These are phyloP conservation scores for Cladosporium austrohemisphaericum DNA, from an alignment of 2,329 filamentous ascomycete genomes.

Conservation along the genomic window DNA sequence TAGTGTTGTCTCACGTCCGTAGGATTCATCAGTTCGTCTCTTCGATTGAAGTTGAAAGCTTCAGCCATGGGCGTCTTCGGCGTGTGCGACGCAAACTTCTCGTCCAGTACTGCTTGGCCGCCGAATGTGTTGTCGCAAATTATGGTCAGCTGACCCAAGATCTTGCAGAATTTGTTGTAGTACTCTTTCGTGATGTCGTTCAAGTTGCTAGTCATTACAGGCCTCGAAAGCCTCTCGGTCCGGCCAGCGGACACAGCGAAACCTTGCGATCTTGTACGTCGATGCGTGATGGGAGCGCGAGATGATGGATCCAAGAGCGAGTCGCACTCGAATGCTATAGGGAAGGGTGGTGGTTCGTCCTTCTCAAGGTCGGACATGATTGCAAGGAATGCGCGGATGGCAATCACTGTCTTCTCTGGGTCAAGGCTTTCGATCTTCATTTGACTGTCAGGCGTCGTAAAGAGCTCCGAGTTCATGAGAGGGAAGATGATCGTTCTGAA, in stretches of 20 bases:
- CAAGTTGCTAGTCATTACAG: slow-evolving; percentile 59
- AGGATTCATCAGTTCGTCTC: slow-evolving; percentile 70
- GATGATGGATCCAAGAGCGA: slow-evolving; percentile 39
- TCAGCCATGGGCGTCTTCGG: slow-evolving; percentile 95
- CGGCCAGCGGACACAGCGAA: slow-evolving; percentile 40
- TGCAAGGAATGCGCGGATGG: slow-evolving; percentile 86
- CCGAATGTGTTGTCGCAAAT: slow-evolving; percentile 97
- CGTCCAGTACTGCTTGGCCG: slow-evolving; percentile 88
- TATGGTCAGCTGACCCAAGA: slow-evolving; percentile 91
- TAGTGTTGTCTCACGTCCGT: slow-evolving; percentile 88
- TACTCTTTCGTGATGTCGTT: slow-evolving; percentile 77
- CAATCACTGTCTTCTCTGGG: slow-evolving; percentile 95
- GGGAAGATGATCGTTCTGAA: slow-evolving; percentile 93
- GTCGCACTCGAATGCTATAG: slow-evolving; percentile 57
- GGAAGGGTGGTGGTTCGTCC: slow-evolving; percentile 79
- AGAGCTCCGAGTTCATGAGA: slow-evolving; percentile 87
- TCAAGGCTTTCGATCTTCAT: slow-evolving; percentile 88
- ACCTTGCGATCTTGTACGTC: slow-evolving; percentile 34
- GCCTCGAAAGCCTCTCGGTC: slow-evolving; percentile 64
- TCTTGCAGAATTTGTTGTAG: slow-evolving; percentile 88
- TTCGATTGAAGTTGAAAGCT: slow-evolving; percentile 83
- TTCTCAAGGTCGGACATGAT: slow-evolving; percentile 93
- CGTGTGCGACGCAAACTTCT: slow-evolving; percentile 82
- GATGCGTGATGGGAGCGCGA: slow-evolving; percentile 33
- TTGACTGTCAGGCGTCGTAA: slow-evolving; percentile 60